phyloP scores from a whole-genome alignment of 1,284 basidiomycete species.

The Microbotryomycetes sp. region DNA sequence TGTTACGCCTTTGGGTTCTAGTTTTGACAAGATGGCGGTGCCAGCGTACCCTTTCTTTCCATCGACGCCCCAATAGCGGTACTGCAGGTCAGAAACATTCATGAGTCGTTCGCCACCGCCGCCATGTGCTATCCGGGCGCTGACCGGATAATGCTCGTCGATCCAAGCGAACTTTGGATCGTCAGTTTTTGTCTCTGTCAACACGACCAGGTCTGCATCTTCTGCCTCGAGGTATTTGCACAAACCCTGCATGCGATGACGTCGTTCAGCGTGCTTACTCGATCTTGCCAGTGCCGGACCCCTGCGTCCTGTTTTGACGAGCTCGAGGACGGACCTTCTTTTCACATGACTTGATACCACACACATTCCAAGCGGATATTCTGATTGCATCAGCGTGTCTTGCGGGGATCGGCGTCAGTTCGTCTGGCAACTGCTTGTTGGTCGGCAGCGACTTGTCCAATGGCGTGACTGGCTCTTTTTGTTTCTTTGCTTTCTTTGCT shows the following conservation, averaged over 20 bases:
- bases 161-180: constrained; percentile 22
- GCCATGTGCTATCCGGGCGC: too few species aligned
- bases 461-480: constrained; percentile 32
- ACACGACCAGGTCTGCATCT: constrained; percentile 66
- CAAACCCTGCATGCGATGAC: constrained; percentile 55
- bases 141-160: constrained; percentile 27
- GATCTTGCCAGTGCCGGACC: neutral
- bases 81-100: constrained; percentile 15
- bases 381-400: constrained; percentile 18
- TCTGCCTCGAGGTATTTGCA: constrained; percentile 70
- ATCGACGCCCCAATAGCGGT: constrained; percentile 63
- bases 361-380: constrained; percentile 33
- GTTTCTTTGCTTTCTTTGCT: constrained; percentile 20
- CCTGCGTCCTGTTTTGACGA: neutral
- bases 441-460: constrained; percentile 31
- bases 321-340: constrained; percentile 28
- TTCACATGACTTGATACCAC: constrained; percentile 30
- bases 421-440: constrained; percentile 33
- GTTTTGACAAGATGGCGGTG: constrained; percentile 70
- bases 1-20: constrained; percentile 57
- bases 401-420: constrained; percentile 13
- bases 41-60: constrained; percentile 75
- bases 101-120: too few species aligned
- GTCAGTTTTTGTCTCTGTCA: constrained; percentile 70
- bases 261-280: neutral